These are phyloP conservation scores for Ampelomyces quisqualis DNA, from an alignment of 2,329 filamentous ascomycete genomes.

Conservation along the genomic window DNA sequence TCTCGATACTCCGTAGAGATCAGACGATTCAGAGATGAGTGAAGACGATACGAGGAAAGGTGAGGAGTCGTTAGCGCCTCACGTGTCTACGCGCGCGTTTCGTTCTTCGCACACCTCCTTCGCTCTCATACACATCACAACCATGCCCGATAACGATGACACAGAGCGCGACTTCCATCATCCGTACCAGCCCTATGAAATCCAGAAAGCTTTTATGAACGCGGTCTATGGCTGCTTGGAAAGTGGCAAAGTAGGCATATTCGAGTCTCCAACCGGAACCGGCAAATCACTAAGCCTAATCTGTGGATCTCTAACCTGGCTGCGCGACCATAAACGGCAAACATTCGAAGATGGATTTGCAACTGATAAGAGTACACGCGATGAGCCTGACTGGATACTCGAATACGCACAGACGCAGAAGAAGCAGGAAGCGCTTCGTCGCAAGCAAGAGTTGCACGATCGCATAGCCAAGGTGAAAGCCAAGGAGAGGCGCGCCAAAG, in stretches of 20 bases:
- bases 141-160: conserved; percentile 19
- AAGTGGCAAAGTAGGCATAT: conserved; percentile 77
- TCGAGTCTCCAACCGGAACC: conserved; percentile 91
- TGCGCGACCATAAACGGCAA: conserved; percentile 75
- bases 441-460: conserved; percentile 72
- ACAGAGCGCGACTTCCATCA: conserved; percentile 69
- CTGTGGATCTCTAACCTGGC: conserved; percentile 84
- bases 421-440: conserved; percentile 63
- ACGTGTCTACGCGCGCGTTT: neutral
- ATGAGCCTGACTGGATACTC: conserved; percentile 82
- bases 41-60: too few species aligned
- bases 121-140: neutral
- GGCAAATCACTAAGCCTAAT: conserved; percentile 92
- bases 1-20: too few species aligned
- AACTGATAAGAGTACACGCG: conserved; percentile 53
- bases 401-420: conserved; percentile 72
- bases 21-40: too few species aligned
- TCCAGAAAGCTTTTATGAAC: conserved; percentile 86
- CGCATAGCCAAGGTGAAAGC: conserved; percentile 64
- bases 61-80: too few species aligned
- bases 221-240: conserved; percentile 78
- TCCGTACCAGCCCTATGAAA: conserved; percentile 82
- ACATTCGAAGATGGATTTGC: conserved; percentile 57
- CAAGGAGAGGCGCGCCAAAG: conserved; percentile 61
- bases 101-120: neutral